A percentile compares a stretch with the other conserved stretches of the same genome.
These are phyloP conservation scores for Candida suzukii DNA, from an alignment of 805 yeast genomes.

Conservation along the genomic window DNA sequence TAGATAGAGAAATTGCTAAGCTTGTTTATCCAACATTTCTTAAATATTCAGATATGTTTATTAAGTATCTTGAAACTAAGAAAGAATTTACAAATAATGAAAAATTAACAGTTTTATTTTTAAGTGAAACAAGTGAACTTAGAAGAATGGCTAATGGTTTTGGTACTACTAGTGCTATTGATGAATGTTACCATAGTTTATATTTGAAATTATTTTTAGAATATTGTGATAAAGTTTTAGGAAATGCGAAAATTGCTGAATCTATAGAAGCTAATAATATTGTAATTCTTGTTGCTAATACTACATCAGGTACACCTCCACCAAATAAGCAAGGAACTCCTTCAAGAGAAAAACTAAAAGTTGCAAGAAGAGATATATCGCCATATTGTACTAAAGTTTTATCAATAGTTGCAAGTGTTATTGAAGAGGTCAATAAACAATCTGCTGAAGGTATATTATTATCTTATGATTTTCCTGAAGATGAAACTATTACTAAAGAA, in stretches of 20 bases:
- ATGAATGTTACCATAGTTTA: constrained; percentile 61
- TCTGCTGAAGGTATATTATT: constrained; percentile 16
- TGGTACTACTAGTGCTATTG: constrained; percentile 70
- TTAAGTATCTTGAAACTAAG: constrained; percentile 13
- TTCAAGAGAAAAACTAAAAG: constrained; percentile 29
- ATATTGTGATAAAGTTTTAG: constrained; percentile 2
- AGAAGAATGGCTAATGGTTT: constrained; percentile 73
- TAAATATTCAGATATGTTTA: constrained; percentile 27
- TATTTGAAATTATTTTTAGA: constrained; percentile 42
- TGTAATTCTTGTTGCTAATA: too few species aligned
- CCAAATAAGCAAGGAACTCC: constrained; percentile 13
- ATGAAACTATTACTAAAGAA: neutral
- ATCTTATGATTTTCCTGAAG: constrained; percentile 10
- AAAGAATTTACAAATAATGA: constrained; percentile 31
- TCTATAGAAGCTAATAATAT: neutral
- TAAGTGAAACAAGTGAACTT: constrained; percentile 50
- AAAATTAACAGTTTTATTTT: constrained; percentile 32
- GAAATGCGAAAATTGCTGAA: neutral
- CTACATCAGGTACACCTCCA: too few species aligned
- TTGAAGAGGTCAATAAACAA: constrained; percentile 16
- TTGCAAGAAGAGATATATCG: constrained; percentile 42
- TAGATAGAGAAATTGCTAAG: constrained; percentile 45
- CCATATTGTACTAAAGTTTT: constrained; percentile 26
- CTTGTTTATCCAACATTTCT: constrained; percentile 38
- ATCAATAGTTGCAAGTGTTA: constrained; percentile 9